Base-by-base conservation (phyloP, 2,329 filamentous ascomycete genomes). In the Sporothrix protearum region DNA sequence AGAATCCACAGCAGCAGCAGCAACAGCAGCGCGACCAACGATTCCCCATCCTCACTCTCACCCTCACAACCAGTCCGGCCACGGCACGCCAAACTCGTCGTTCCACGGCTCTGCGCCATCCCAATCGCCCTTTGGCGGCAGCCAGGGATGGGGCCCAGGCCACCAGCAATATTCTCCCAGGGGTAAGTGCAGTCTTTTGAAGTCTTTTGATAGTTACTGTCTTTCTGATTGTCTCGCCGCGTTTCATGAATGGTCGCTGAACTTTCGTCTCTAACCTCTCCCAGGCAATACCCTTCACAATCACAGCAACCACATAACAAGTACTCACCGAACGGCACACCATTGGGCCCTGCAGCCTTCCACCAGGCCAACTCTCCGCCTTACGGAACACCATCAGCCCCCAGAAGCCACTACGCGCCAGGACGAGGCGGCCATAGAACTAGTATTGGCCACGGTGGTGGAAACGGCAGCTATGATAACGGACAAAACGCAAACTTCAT, bases 261-360 rank as follows among this genome's bases (percentile, higher is more conserved):
- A 33, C 5, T 9, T 42, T 4, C 19, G 6, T 7, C 19, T 9
- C 66, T 71, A 64, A 73, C 19, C 10, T 47, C 49, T n/a, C 4
- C 82, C 74, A 90, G 87, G 39, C 90, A 90, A 80, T 90, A 89
- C 57, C 84, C 86, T 25, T 85, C 89, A 55, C 86, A 88, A 45
- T 45, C 36, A 28, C 59, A 45, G 28, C 59, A 42, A 10, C 59
- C 59, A 7, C 49, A 53, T 73, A 82, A 82, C 55, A 85, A 81
- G 71, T 87, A 87, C 76, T 82, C 85, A 25, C 83, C 85, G 57
- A 84, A 81, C 72, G 85, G 82, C 8, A 59, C 71, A 16, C 84
- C 87, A 5, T 85, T 87, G 73, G 83, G 82, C 39, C 84, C 87
- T 59, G 89, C 86, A 75, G 85, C 88, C 73, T 89, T 86, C 76